Percentiles rank a stretch among this genome's conserved stretches.
Conservation (phyloP, 805 yeast genomes). For the Phaffomyces opuntiae region DNA sequence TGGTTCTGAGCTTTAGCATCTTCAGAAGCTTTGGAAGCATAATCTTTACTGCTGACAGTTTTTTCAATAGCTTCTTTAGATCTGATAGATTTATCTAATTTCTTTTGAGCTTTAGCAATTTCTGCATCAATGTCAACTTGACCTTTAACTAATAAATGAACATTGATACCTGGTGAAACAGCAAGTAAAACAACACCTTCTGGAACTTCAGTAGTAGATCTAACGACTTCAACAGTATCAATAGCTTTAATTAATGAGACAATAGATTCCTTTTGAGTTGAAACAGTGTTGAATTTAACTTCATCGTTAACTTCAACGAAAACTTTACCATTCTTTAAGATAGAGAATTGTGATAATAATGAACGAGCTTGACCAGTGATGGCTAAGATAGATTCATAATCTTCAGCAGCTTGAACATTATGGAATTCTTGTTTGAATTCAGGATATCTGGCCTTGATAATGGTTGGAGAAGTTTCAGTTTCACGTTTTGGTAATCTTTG, state of each 20-base stretch:
- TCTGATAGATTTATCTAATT: conserved; percentile 58
- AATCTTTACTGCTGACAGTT: conserved; percentile 64
- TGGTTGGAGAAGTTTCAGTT: conserved; percentile 60
- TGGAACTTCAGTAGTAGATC: conserved; percentile 53
- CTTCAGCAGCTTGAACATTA: conserved; percentile 58
- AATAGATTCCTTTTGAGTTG: conserved; percentile 76
- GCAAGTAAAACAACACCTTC: conserved; percentile 85
- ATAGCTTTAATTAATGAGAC: conserved; percentile 90
- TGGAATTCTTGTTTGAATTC: conserved; percentile 50
- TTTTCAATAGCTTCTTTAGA: conserved; percentile 60
- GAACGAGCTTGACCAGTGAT: conserved; percentile 91
- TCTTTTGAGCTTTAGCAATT: conserved; percentile 73
- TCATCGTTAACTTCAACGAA: conserved; percentile 63
- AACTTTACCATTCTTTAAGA: conserved; percentile 81
- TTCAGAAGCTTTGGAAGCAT: conserved; percentile 75
- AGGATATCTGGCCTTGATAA: conserved; percentile 79
- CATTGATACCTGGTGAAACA: conserved; percentile 74
- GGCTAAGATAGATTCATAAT: conserved; percentile 78
- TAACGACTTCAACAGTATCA: conserved; percentile 61
- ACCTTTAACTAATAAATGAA: conserved; percentile 89
- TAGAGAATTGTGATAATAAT: conserved; percentile 81
- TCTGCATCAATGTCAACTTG: conserved; percentile 90
- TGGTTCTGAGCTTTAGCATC: conserved; percentile 74
- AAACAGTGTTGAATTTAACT: conserved; percentile 43
- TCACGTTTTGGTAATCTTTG: conserved; percentile 91